Evolutionary conservation across 2,329 filamentous ascomycete genomes (phyloP), one percentile per base, ranked within the genome.

Genomic region (Xylariaceae sp.): DNA sequence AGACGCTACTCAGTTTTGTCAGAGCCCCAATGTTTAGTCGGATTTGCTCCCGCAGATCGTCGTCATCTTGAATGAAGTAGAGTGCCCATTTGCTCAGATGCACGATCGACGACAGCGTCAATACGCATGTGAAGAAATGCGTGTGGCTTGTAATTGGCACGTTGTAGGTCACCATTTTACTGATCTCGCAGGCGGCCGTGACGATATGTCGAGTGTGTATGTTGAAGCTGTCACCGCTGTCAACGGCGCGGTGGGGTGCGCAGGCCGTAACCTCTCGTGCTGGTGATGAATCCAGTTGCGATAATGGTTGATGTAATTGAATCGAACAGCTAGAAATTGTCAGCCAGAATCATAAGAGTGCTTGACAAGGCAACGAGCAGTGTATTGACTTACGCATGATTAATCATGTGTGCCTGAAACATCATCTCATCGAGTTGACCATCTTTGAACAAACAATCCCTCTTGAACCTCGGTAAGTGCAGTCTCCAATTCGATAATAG

Each of bases 371-470:
- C 19, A 19, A 19, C 20, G 37, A n/a, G 16, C 16, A 37, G 7
- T 16, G 21, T 16, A 7, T 33, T 34, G 8, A 33, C 10, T 58
- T 64, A 75, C 72, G 76, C 76, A 50, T 80, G 69, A 23, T 71
- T 76, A 57, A 95, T 87, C 80, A 94, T 92, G 52, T 88, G 85
- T 1, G 88, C 90, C 64, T 94, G 88, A 68, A 95, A 95, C 66
- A 95, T 83, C 77, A 95, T 85, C 67, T 95, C 88, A 62, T 96
- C 91, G 10, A 91, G 74, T 42, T 81, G 76, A 23, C 88, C 84
- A 55, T 85, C 80, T 50, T 79, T 77, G 48, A 81, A 78, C 42
- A 94, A 71, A 14, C 87, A 74, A 49, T 88, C 79, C 44, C 75
- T 75, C 67, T 94, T 94, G 12, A 74, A 74, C 14, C 76, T 72